Percentiles rank a stretch among this genome's conserved stretches.
Evolutionary conservation across 192 early-diverging fungal species (phyloP).

Genomic region (Lobosporangium transversale): DNA sequence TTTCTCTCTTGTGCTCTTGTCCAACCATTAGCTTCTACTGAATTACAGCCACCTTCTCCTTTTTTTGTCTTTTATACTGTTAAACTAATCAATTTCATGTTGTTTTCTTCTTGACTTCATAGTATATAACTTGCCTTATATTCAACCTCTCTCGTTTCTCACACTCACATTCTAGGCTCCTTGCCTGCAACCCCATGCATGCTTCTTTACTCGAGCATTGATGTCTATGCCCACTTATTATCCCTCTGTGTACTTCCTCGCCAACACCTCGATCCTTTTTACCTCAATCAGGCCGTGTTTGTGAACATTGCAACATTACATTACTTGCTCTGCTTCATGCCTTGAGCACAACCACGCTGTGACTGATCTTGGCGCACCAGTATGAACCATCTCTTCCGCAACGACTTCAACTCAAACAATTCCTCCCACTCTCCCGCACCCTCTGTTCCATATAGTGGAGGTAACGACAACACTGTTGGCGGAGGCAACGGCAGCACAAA

Average conservation of each 20-base stretch:
- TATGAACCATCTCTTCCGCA: constrained; percentile 25
- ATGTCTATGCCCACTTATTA: no score
- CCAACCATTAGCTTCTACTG: background rate
- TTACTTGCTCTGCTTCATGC: background rate
- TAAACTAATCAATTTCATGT: background rate
- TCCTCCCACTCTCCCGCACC: background rate
- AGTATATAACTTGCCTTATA: background rate
- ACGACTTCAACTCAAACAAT: constrained; percentile 18
- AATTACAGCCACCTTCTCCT: no score
- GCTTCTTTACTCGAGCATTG: no score
- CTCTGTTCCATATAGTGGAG: background rate
- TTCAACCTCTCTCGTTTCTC: background rate
- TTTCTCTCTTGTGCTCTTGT: background rate
- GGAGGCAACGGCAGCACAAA: constrained; percentile 6
- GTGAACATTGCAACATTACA: background rate
- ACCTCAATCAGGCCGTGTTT: no score
- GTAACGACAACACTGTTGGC: background rate
- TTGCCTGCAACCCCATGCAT: no score
- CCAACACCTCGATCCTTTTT: no score
- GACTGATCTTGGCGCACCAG: background rate
- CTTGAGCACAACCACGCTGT: background rate
- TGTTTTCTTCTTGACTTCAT: background rate
- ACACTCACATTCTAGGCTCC: background rate
- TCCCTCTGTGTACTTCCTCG: no score
- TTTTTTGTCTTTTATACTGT: no score